Percentiles rank a stretch among this genome's conserved stretches.
Evolutionary conservation across 768 basidiomycete species (phyloP).

Genomic region (Calocybe indica): DNA sequence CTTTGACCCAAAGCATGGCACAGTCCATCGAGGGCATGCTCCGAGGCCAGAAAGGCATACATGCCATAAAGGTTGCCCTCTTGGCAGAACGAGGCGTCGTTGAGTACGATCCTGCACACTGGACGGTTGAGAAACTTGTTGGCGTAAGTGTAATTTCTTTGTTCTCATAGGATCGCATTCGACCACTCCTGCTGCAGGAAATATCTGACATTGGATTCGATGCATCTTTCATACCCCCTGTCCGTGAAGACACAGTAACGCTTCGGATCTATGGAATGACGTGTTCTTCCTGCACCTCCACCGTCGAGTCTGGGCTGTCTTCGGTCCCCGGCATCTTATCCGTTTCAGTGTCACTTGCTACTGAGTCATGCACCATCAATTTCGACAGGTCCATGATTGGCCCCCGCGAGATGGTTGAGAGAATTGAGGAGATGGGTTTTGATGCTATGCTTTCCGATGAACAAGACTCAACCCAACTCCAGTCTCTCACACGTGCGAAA

Average conservation of each 20-base stretch:
- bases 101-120: slow-evolving; percentile 80
- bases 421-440: slow-evolving; percentile 84
- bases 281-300: slow-evolving; percentile 73
- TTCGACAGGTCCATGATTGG: slow-evolving; percentile 72
- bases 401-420: slow-evolving; percentile 84
- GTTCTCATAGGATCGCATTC: slow-evolving; percentile 3
- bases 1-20: neutral
- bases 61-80: slow-evolving; percentile 91
- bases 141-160: slow-evolving; percentile 39
- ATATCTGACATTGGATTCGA: slow-evolving; percentile 93
- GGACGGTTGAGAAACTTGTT: slow-evolving; percentile 78
- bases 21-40: slow-evolving; percentile 86
- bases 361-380: slow-evolving; percentile 67
- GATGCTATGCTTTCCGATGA: slow-evolving; percentile 83
- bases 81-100: slow-evolving; percentile 90
- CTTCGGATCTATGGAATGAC: slow-evolving; percentile 91
- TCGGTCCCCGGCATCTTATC: slow-evolving; percentile 67
- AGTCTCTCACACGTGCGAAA: slow-evolving; percentile 81
- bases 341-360: slow-evolving; percentile 70
- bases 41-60: slow-evolving; percentile 79
- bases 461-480: slow-evolving; percentile 76
- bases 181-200: slow-evolving; percentile 46
- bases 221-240: slow-evolving; percentile 66
- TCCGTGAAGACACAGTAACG: slow-evolving; percentile 60
- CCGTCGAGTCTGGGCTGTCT: slow-evolving; percentile 66